Evolutionary conservation across 805 yeast species (phyloP), one percentile per base, ranked within the genome.

Genomic region (Candida nanaspora): DNA sequence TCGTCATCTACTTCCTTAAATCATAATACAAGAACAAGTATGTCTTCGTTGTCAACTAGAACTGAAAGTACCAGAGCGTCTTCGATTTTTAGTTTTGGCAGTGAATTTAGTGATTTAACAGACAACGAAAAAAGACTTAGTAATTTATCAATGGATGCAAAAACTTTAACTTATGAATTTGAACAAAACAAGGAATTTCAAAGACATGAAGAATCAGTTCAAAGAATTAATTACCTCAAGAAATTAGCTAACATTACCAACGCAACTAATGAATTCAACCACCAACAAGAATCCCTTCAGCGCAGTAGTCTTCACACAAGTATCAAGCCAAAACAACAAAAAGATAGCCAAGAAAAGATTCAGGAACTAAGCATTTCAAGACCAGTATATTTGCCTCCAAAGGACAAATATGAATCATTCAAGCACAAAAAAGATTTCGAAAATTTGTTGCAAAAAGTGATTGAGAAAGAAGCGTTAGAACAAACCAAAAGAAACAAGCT

Each of bases 361-460:
- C 47, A 53, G 10, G 51, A 61, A 40, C 46, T 68, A 13, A 57
- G 81, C 0, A 63, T 66, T 20, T 80, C 88, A 0, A 61, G 91
- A 40, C 88, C 85, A 21, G 59, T 70, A 1, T 73, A 77, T 64
- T 59, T 82, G 30, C 89, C 91, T 0, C 86, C 87, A 34, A 82
- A 82, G 54, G 59, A 72, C 21, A 53, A 58, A 15, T 56, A 60
- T 16, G 88, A 82, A 49, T 70, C 72, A 15, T 40, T 56, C 23
- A 74, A 69, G 44, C 89, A 82, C 52, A 63, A 73, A 33, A 58
- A 59, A 33, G 80, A 78, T 50, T 77, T 73, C 42, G 73, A 76
- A 40, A 48, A 55, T 23, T 45, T 77, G 32, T 56, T 77, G 28
- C 56, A 61, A 35, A 50, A 54, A 3, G 76, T 77, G 13, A 48